Evolutionary conservation across 345 rosid species (phyloP), one percentile per base, ranked within the genome.

Genomic region (Ceriops tagal): DNA sequence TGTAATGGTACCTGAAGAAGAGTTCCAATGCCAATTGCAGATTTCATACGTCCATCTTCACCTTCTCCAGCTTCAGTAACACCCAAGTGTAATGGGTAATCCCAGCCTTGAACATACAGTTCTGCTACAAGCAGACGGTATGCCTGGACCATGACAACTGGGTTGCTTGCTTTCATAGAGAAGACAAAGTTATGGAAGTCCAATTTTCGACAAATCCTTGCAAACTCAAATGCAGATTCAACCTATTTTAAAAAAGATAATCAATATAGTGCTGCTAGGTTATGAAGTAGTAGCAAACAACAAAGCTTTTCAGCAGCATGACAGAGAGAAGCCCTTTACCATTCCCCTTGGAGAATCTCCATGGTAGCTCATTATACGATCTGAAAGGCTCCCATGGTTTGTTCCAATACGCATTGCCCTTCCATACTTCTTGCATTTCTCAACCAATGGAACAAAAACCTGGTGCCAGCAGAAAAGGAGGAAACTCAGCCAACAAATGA

Each of bases 1-100:
- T 37, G 28, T 26, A 76, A 66, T 27, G 39, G 35, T 83, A 92
- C 99, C 96, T 87, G 92, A 76, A 90, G 97, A 78, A 92, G 97
- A 31, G 99, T 92, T 55, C 97, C 99, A 61, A 92, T 95, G 53
- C 97, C 97, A 74, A 95, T 95, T 20, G 99, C 97, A 78, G 97
- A 95, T 80, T 95, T 95, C 96, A 95, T 95, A 71, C 99, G 84
- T 21, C 99, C 99, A 86, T 95, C 99, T 80, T 92, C 96, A 37
- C 99, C 99, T 87, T 95, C 99, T 82, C 99, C 97, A 71, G 97
- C 99, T 84, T 95, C 97, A 70, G 99, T 95, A 55, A 95, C 99
- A 58, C 99, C 99, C 83, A 92, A 88, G 77, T 95, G 99, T 65
- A 95, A 73, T 56, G 96, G 99, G 82, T 95, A 95, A 80, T 92